Evolutionary conservation across 352 stramenopile species (phyloP).

Genomic region (Globisporangium okanoganense): DNA sequence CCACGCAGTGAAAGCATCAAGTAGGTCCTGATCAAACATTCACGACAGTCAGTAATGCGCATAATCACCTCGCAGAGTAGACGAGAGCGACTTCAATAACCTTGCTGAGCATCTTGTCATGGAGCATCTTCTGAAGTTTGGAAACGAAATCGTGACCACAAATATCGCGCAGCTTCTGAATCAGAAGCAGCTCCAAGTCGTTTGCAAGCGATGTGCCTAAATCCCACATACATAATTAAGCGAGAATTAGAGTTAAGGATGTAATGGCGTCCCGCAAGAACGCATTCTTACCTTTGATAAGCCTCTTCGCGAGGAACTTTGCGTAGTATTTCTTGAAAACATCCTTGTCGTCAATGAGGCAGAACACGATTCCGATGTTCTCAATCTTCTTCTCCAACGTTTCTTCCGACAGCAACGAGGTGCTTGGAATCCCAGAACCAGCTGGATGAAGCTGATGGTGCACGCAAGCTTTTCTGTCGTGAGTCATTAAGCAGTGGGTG

Average conservation of each 20-base stretch:
- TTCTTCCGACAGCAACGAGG: slow-evolving; percentile 41
- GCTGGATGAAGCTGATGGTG: slow-evolving; percentile 20
- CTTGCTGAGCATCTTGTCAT: slow-evolving; percentile 84
- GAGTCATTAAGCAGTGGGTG: slow-evolving; percentile 83
- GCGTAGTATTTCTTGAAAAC: slow-evolving; percentile 89
- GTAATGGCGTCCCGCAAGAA: background rate
- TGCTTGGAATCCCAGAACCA: slow-evolving; percentile 23
- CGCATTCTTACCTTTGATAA: slow-evolving; percentile 71
- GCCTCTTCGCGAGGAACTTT: slow-evolving; percentile 76
- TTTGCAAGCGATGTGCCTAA: slow-evolving; percentile 62
- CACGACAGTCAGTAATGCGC: background rate
- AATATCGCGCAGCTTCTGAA: slow-evolving; percentile 83
- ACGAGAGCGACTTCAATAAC: slow-evolving; percentile 18
- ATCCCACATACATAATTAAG: background rate
- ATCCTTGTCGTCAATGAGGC: slow-evolving; percentile 87
- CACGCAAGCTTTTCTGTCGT: slow-evolving; percentile 34
- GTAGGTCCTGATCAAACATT: slow-evolving; percentile 41
- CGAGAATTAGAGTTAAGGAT: background rate
- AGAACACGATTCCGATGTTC: slow-evolving; percentile 81
- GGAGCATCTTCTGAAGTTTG: slow-evolving; percentile 88
- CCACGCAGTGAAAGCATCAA: slow-evolving; percentile 66
- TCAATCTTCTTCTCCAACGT: slow-evolving; percentile 77
- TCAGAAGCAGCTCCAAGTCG: slow-evolving; percentile 73
- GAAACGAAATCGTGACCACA: slow-evolving; percentile 85
- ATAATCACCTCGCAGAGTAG: background rate